These are phyloP conservation scores for Eleusine indica DNA, from an alignment of 176 grass and related monocot species.

Conservation along the genomic window DNA sequence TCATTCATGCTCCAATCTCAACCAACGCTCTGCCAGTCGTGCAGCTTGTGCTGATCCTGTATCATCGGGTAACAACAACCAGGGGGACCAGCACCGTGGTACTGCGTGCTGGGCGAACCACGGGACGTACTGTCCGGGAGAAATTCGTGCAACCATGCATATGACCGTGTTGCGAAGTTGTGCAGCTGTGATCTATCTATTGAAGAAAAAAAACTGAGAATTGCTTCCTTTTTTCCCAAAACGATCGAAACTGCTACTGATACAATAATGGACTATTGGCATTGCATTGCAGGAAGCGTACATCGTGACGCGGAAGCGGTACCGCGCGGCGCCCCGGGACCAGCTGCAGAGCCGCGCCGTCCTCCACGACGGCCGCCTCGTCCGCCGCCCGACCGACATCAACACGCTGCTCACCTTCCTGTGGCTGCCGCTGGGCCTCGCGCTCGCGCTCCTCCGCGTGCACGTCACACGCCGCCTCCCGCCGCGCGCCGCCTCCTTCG, in stretches of 20 bases:
- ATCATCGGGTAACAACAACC: not conserved
- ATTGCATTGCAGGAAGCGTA: slow-evolving; percentile 57
- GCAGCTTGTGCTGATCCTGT: not conserved
- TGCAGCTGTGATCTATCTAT: not conserved
- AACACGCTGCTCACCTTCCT: slow-evolving; percentile 65
- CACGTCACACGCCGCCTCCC: slow-evolving; percentile 59
- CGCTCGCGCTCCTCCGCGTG: slow-evolving; percentile 57
- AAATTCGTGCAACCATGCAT: not conserved
- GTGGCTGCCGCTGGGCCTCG: slow-evolving; percentile 66
- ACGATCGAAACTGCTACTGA: not conserved
- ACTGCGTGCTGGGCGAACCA: not conserved
- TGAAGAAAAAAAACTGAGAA: not conserved
- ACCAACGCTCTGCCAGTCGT: not conserved
- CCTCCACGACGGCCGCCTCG: slow-evolving; percentile 73
- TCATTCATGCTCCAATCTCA: not conserved
- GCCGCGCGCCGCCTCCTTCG: slow-evolving; percentile 48
- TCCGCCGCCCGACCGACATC: slow-evolving; percentile 60
- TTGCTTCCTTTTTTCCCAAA: not conserved
- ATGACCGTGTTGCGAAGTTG: not conserved
- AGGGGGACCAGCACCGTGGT: not conserved
- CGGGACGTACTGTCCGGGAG: not conserved
- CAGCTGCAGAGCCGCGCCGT: slow-evolving; percentile 50
- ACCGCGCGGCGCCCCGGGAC: slow-evolving; percentile 46
- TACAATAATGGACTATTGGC: not conserved
- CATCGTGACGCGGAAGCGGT: slow-evolving; percentile 50